These are phyloP conservation scores for Nannochloropsis oceanica DNA, from an alignment of 108 stramenopile species.

Conservation along the genomic window DNA sequence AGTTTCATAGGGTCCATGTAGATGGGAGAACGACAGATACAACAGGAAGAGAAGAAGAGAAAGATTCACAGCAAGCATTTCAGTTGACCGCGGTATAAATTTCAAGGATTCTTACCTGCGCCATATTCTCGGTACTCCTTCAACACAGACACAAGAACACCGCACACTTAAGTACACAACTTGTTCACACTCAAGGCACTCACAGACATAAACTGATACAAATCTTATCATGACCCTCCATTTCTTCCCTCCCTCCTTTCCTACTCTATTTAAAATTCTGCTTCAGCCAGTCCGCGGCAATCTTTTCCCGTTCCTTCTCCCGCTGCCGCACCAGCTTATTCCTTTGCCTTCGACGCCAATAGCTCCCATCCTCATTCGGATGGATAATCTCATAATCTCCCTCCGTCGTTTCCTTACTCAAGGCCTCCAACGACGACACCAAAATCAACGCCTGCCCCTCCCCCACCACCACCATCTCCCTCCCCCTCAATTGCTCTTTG, in stretches of 20 bases:
- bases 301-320: constrained; percentile 60
- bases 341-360: constrained; percentile 78
- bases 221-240: too few relatives aligned
- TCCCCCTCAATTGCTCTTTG: constrained; percentile 51
- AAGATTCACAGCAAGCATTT: neutral
- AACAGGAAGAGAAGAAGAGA: neutral
- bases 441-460: constrained; percentile 32
- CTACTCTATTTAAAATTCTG: constrained; percentile 6
- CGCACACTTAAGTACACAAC: too few relatives aligned
- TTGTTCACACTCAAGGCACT: too few relatives aligned
- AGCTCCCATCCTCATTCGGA: constrained; percentile 83
- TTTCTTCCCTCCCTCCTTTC: too few relatives aligned
- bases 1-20: neutral
- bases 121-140: neutral
- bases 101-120: too few relatives aligned
- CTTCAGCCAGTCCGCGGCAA: constrained; percentile 51
- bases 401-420: neutral
- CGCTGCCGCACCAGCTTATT: constrained; percentile 74
- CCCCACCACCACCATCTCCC: constrained; percentile 37
- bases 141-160: neutral
- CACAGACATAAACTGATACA: too few relatives aligned
- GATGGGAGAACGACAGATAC: neutral
- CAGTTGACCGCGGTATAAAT: too few relatives aligned
- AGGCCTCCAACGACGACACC: constrained; percentile 9
- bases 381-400: constrained; percentile 49